Conservation (phyloP, 805 yeast species). For the Komagataella kurtzmanii region DNA sequence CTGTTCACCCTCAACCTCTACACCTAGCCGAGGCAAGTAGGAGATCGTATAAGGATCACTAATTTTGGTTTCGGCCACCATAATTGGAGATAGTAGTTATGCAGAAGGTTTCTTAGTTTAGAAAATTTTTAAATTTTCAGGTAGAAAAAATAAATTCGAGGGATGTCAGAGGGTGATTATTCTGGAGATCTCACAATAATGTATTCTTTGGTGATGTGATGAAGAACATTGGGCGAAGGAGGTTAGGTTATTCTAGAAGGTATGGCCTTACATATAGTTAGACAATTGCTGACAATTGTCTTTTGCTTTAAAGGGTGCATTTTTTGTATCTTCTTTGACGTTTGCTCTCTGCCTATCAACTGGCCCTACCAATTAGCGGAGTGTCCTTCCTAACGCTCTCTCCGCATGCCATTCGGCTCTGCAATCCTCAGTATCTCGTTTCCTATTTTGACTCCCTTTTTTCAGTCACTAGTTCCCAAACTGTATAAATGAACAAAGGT, state of each 20-base stretch:
- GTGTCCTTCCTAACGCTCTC: neutral
- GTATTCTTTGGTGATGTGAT: too few species aligned
- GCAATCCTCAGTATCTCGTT: neutral
- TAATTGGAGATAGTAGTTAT: neutral
- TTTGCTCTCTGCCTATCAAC: neutral
- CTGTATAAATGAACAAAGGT: neutral
- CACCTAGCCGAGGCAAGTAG: conserved; percentile 17
- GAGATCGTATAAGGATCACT: conserved; percentile 18
- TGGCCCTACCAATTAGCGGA: neutral
- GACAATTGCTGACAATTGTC: neutral
- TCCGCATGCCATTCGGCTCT: neutral
- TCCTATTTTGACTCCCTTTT: neutral
- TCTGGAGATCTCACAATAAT: too few species aligned
- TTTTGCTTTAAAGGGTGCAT: too few species aligned
- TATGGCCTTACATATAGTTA: neutral
- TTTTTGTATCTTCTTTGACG: neutral
- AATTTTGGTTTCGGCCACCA: neutral
- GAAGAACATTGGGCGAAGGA: too few species aligned
- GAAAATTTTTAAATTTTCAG: neutral
- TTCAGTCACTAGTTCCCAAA: neutral
- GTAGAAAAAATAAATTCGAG: neutral
- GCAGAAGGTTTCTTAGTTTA: neutral
- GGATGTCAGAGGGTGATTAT: neutral
- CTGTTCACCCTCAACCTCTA: conserved; percentile 8
- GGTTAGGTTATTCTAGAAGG: neutral